These are phyloP conservation scores for Botrytis aclada DNA, from an alignment of 2,329 filamentous ascomycete species.

Conservation along the genomic window DNA sequence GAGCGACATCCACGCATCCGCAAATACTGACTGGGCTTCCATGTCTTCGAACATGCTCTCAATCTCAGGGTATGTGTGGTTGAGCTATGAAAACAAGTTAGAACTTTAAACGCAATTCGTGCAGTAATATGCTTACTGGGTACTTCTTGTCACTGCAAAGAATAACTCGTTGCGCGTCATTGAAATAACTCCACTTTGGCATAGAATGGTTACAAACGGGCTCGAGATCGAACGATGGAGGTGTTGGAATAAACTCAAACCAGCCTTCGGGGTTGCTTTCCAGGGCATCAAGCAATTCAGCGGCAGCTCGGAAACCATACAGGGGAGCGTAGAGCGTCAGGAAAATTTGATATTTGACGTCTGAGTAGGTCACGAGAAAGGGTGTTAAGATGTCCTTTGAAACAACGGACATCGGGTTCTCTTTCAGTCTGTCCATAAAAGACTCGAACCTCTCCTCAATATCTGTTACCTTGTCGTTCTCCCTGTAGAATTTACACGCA, in stretches of 20 bases:
- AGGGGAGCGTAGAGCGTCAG: constrained; percentile 33
- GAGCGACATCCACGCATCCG: constrained; percentile 31
- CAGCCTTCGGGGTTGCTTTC: constrained; percentile 42
- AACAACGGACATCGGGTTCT: constrained; percentile 33
- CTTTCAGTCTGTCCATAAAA: constrained; percentile 44
- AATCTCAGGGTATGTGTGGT: constrained; percentile 32
- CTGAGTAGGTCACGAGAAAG: constrained; percentile 32
- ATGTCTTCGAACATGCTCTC: constrained; percentile 29
- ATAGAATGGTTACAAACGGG: constrained; percentile 21
- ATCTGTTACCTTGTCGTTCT: constrained; percentile 26
- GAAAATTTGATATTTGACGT: constrained; percentile 35
- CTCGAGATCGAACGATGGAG: constrained; percentile 13
- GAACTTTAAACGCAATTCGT: not conserved
- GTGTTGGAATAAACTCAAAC: constrained; percentile 28
- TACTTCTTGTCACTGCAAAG: constrained; percentile 37
- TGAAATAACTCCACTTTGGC: constrained; percentile 22
- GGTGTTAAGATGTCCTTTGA: constrained; percentile 24
- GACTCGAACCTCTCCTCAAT: constrained; percentile 30
- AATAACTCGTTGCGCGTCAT: constrained; percentile 31
- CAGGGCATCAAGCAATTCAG: constrained; percentile 29
- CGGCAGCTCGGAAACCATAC: constrained; percentile 28
- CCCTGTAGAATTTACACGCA: constrained; percentile 32
- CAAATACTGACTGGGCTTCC: constrained; percentile 27
- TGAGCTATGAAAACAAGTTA: constrained; percentile 27
- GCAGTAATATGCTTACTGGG: constrained; percentile 23